Evolutionary conservation across 305 asterid species (phyloP).

Genomic region (Fraxinus albicans): DNA sequence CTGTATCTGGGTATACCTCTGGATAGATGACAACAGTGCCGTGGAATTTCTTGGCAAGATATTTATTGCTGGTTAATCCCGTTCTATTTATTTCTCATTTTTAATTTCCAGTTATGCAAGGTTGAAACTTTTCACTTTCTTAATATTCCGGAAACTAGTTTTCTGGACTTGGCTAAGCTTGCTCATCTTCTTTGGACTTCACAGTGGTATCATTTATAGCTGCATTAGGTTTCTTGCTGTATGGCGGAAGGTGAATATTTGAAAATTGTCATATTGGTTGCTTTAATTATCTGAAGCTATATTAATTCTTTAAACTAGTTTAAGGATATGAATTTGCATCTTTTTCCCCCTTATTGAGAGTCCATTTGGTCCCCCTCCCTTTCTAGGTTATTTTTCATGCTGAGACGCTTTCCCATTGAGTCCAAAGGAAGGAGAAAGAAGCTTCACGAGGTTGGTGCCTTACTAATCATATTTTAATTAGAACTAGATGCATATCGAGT

Average conservation of each 20-base stretch:
- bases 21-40: conserved; percentile 66
- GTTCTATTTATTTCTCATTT: conserved; percentile 3
- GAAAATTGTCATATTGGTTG: conserved; percentile 8
- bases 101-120: not conserved
- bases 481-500: not conserved
- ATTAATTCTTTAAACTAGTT: conserved; percentile 2
- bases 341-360: not conserved
- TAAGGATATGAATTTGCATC: conserved; percentile 14
- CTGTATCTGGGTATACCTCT: conserved; percentile 80
- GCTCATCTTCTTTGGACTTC: conserved; percentile 34
- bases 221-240: conserved; percentile 85
- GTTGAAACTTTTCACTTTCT: conserved; percentile 7
- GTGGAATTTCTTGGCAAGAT: conserved; percentile 79
- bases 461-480: not conserved
- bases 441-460: conserved; percentile 66
- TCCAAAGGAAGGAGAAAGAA: conserved; percentile 95
- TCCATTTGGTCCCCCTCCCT: conserved; percentile 16
- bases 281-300: conserved; percentile 19
- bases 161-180: conserved; percentile 24
- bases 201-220: conserved; percentile 87
- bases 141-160: not conserved
- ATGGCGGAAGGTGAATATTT: conserved; percentile 84
- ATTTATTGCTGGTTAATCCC: conserved; percentile 74
- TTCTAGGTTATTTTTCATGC: conserved; percentile 82
- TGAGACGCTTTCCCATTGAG: conserved; percentile 89